A percentile compares a stretch with the other conserved stretches of the same genome.
phyloP scores from a whole-genome alignment of 2,329 filamentous ascomycete species.

The Uncinocarpus reesii region DNA sequence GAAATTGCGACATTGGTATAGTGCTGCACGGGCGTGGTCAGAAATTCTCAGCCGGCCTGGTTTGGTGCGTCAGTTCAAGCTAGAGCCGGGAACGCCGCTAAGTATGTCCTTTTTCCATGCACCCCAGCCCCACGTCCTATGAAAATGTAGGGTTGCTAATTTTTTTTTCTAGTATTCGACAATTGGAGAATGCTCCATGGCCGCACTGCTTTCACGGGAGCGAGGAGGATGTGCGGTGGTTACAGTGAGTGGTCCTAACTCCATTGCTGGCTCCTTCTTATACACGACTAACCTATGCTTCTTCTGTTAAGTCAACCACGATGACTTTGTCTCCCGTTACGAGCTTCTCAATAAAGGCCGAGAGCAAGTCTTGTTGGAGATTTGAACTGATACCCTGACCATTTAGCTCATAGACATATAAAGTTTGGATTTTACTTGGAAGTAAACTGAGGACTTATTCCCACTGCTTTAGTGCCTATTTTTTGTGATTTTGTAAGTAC shows the following conservation, averaged over 20 bases:
- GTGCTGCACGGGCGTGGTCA: constrained; percentile 65
- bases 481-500: too few relatives aligned
- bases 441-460: too few relatives aligned
- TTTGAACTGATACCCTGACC: constrained; percentile 17
- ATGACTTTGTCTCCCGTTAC: constrained; percentile 71
- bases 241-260: constrained; percentile 56
- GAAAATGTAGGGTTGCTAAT: background rate
- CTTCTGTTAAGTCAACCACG: constrained; percentile 43
- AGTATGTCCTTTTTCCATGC: constrained; percentile 44
- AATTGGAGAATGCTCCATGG: constrained; percentile 95
- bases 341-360: constrained; percentile 56
- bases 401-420: background rate
- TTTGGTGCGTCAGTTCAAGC: constrained; percentile 68
- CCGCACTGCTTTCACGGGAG: constrained; percentile 68
- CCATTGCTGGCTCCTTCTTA: background rate
- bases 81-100: constrained; percentile 66
- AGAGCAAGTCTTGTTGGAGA: constrained; percentile 25
- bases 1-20: constrained; percentile 59
- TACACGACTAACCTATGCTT: background rate
- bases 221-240: constrained; percentile 77
- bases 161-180: constrained; percentile 60
- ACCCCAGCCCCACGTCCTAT: background rate
- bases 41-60: constrained; percentile 54
- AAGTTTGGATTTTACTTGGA: too few relatives aligned
- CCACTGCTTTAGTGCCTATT: too few relatives aligned